Percentiles rank a stretch among this genome's conserved stretches.
phyloP scores from a whole-genome alignment of 257 asterid species.

The Gentiana straminea region DNA sequence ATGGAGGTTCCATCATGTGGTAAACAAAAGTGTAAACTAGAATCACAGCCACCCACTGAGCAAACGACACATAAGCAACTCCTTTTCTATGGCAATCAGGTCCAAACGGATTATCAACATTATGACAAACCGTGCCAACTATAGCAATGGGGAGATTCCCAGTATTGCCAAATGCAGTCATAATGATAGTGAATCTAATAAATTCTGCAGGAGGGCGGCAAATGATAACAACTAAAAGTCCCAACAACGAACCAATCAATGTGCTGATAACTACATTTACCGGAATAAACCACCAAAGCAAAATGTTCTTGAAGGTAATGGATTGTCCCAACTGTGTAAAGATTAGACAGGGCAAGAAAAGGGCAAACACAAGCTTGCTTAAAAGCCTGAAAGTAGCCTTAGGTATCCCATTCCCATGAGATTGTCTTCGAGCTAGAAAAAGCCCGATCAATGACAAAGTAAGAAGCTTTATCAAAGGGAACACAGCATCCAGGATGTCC shows the following conservation, averaged over 20 bases:
- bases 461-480: constrained; percentile 29
- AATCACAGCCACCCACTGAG: constrained; percentile 31
- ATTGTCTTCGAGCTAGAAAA: constrained; percentile 20
- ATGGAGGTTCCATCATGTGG: constrained; percentile 39
- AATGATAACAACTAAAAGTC: constrained; percentile 23
- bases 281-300: constrained; percentile 37
- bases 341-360: constrained; percentile 34
- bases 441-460: constrained; percentile 21
- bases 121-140: constrained; percentile 29
- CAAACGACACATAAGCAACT: constrained; percentile 29
- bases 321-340: constrained; percentile 32
- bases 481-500: constrained; percentile 19
- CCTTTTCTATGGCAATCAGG: constrained; percentile 23
- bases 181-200: constrained; percentile 26
- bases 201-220: constrained; percentile 30
- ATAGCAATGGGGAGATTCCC: constrained; percentile 31
- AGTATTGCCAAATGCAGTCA: constrained; percentile 40
- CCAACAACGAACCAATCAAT: constrained; percentile 21
- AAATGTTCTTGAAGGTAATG: constrained; percentile 16
- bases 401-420: constrained; percentile 17
- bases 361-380: constrained; percentile 34
- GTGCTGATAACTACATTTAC: constrained; percentile 32
- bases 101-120: constrained; percentile 24
- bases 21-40: constrained; percentile 31
- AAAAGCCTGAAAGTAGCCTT: constrained; percentile 33